Percentiles rank a stretch among this genome's conserved stretches.
These are phyloP conservation scores for Xylariaceae sp. DNA, from an alignment of 2,329 filamentous ascomycete genomes.

Conservation along the genomic window DNA sequence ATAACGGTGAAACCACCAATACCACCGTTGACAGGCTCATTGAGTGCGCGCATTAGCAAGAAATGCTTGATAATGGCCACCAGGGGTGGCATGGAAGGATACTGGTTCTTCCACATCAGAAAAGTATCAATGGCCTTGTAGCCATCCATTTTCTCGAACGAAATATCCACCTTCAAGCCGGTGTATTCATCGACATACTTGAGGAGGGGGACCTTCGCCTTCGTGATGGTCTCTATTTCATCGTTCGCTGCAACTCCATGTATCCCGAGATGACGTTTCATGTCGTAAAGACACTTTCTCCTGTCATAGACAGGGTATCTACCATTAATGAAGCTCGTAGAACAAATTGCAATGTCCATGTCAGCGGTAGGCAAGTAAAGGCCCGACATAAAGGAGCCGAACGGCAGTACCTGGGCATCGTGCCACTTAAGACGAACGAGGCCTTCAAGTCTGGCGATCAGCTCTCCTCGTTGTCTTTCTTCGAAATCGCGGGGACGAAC, in stretches of 20 bases:
- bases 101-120: conserved; percentile 68
- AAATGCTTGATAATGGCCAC: conserved; percentile 91
- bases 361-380: conserved; percentile 69
- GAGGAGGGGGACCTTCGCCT: conserved; percentile 82
- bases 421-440: conserved; percentile 53
- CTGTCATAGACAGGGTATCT: conserved; percentile 45
- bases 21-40: conserved; percentile 86
- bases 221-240: conserved; percentile 61
- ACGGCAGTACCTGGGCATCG: conserved; percentile 62
- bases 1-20: conserved; percentile 92
- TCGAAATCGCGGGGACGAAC: conserved; percentile 75
- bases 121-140: conserved; percentile 77
- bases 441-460: conserved; percentile 63
- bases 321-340: conserved; percentile 49
- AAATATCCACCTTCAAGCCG: conserved; percentile 81
- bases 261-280: conserved; percentile 54
- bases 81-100: conserved; percentile 78
- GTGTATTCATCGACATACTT: conserved; percentile 81
- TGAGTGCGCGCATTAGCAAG: conserved; percentile 78
- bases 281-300: conserved; percentile 54
- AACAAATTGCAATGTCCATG: conserved; percentile 85
- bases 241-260: conserved; percentile 52
- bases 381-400: conserved; percentile 91
- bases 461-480: conserved; percentile 62
- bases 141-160: conserved; percentile 86